Conservation (phyloP, 2,329 filamentous ascomycete genomes). For the Trichoderma sp. region DNA sequence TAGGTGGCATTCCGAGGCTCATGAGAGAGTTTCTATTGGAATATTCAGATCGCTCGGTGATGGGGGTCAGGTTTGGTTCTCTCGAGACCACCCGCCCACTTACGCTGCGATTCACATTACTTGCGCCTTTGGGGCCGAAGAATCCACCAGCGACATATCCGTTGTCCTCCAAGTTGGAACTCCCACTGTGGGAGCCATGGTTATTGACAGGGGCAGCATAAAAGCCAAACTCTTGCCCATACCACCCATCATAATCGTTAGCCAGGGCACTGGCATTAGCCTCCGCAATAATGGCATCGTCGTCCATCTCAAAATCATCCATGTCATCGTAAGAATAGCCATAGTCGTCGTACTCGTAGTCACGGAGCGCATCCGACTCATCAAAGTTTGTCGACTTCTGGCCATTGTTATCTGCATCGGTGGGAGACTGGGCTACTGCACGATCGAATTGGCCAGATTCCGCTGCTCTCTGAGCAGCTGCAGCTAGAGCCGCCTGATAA, state of each 20-base stretch:
- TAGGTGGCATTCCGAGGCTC: conserved; percentile 52
- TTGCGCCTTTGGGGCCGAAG: conserved; percentile 69
- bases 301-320: conserved; percentile 67
- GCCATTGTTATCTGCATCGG: conserved; percentile 22
- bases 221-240: conserved; percentile 95
- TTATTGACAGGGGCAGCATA: conserved; percentile 62
- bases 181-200: conserved; percentile 43
- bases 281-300: conserved; percentile 89
- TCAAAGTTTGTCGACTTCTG: not conserved
- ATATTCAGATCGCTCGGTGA: conserved; percentile 94
- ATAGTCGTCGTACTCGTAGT: conserved; percentile 53
- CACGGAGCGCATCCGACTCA: not conserved
- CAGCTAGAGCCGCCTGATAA: conserved; percentile 81
- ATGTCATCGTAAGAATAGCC: conserved; percentile 57
- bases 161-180: conserved; percentile 37
- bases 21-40: conserved; percentile 91
- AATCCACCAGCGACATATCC: conserved; percentile 80
- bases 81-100: conserved; percentile 72
- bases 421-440: conserved; percentile 44
- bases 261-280: conserved; percentile 92
- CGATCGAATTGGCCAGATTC: conserved; percentile 72
- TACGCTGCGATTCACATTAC: conserved; percentile 58
- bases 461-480: conserved; percentile 73
- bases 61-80: conserved; percentile 91
- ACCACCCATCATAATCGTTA: conserved; percentile 89